Evolutionary conservation across 2,329 filamentous ascomycete species (phyloP).

Genomic region (Exophiala calicioides): DNA sequence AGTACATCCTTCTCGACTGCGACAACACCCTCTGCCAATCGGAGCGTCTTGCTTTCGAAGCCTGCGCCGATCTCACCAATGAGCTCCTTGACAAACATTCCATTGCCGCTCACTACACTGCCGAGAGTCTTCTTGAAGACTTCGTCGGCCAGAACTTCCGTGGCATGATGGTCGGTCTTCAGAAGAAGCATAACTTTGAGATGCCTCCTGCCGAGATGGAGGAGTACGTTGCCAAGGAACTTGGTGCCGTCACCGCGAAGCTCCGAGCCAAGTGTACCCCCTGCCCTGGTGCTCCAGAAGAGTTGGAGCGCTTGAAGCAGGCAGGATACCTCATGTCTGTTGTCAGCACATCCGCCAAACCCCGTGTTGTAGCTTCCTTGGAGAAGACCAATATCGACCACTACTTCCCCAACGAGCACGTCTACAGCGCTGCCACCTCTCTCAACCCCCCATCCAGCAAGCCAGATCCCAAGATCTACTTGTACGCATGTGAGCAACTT

Average conservation of each 20-base stretch:
- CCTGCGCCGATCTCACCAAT: constrained; percentile 88
- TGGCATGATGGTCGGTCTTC: constrained; percentile 70
- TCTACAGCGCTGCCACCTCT: constrained; percentile 82
- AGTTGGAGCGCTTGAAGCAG: constrained; percentile 66
- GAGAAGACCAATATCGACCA: constrained; percentile 78
- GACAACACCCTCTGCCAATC: constrained; percentile 94
- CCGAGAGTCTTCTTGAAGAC: constrained; percentile 75
- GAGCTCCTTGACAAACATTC: constrained; percentile 72
- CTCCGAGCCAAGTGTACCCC: constrained; percentile 68
- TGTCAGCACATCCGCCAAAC: constrained; percentile 77
- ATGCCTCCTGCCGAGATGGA: constrained; percentile 71
- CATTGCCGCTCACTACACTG: constrained; percentile 72
- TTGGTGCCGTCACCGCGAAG: constrained; percentile 82
- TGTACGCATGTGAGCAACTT: constrained; percentile 73
- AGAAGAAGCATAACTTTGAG: constrained; percentile 73
- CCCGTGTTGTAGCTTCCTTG: constrained; percentile 75
- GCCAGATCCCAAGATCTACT: constrained; percentile 90
- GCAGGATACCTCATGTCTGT: constrained; percentile 72
- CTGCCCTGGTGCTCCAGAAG: constrained; percentile 68
- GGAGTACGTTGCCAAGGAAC: constrained; percentile 73
- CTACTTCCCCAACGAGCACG: constrained; percentile 72
- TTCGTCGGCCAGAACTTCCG: constrained; percentile 97
- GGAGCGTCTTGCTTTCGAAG: constrained; percentile 88
- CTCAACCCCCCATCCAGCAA: constrained; percentile 80
- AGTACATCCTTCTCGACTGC: constrained; percentile 70